Evolutionary conservation across 2,329 filamentous ascomycete genomes (phyloP), one percentile per base, ranked within the genome.

Genomic region (Tolypocladium paradoxum): DNA sequence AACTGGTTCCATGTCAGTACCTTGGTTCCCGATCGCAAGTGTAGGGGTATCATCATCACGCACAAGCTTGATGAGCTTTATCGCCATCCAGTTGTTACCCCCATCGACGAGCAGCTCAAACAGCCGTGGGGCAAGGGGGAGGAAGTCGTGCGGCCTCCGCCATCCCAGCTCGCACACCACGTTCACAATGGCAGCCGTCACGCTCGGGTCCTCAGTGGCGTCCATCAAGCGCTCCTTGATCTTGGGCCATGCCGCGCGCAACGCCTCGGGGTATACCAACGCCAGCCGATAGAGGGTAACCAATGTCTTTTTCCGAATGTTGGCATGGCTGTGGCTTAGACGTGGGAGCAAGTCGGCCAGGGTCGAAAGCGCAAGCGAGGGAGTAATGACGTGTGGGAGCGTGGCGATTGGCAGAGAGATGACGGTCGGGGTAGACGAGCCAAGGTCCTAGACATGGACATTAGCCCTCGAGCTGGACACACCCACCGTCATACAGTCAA

Each of bases 81-180:
- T 99, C 55, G 91, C 91, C 92, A 99, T 97, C 93, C 93, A 99
- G 70, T 99, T 99, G 70, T 99, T 97, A 37, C 87, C 87, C 53
- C 90, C 86, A 56, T 95, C 87, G 14, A 96, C 91, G 29, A 99
- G 75, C 20, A 99, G 77, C 65, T 96, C 91, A 63, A 97, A 99
- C 29, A 99, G 72, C 54, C 93, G 80, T 9, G 93, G 93, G 0
- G 93, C 93, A 33, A 99, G 76, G 16, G 93, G 89, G 33, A 99
- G 75, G 62, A 97, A 97, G 69, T 99, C 93, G 60, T 92, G 86
- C 4, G 93, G 93, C 60, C 93, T 80, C 61, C 93, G 82, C 89
- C 92, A 96, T 6, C 92, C 92, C 38, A 99, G 74, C 70, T 99
- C 93, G 69, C 93, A 97, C 6, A 99, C 84, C 11, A 99, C 92